Percentiles rank a stretch among this genome's conserved stretches.
Evolutionary conservation across 2,329 filamentous ascomycete species (phyloP).

Genomic region (Ophiostoma quercus): DNA sequence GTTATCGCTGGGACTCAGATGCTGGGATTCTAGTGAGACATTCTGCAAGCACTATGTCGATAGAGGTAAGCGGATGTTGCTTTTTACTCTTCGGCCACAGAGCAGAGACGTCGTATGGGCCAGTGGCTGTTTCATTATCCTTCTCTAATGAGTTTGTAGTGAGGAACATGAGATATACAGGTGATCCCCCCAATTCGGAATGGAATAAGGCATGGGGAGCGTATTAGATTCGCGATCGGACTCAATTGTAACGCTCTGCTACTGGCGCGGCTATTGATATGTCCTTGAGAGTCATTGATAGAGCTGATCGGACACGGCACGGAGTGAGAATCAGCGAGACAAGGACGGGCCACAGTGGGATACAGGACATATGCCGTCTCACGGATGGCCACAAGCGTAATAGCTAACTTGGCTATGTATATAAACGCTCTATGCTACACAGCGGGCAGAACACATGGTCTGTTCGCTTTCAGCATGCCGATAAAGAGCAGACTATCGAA

Average conservation of each 20-base stretch:
- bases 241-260: background rate
- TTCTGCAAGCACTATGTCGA: background rate
- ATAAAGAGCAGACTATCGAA: no score
- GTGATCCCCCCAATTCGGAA: background rate
- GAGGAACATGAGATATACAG: background rate
- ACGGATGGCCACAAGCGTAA: background rate
- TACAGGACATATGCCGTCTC: background rate
- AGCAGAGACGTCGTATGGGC: background rate
- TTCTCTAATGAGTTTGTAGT: background rate
- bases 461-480: background rate
- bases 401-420: background rate
- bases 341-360: no score
- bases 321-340: no score
- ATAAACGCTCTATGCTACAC: background rate
- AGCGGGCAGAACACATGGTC: background rate
- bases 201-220: background rate
- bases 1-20: background rate
- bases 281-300: no score
- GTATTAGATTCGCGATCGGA: slow-evolving; percentile 1
- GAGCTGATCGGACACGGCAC: no score
- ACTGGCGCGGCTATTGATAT: no score
- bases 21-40: slow-evolving; percentile 1
- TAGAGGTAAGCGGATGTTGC: background rate
- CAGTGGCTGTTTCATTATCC: background rate
- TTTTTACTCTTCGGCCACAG: background rate